Percentiles rank a stretch among this genome's conserved stretches.
Evolutionary conservation across 768 basidiomycete genomes (phyloP).

Genomic region (Boletales sp.): DNA sequence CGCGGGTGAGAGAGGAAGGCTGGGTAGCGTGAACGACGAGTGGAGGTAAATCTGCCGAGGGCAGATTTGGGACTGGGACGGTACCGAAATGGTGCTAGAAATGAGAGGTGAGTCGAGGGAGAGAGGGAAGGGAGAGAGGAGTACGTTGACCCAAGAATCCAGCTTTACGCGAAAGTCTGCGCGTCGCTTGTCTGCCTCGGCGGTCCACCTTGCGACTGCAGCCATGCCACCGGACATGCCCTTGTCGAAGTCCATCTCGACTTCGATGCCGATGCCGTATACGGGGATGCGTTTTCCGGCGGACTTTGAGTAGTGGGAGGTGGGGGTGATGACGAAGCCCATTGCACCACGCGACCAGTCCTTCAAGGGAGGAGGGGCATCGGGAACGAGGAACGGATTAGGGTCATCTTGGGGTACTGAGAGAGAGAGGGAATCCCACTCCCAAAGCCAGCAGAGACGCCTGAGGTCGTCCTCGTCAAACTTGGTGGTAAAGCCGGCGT

Average conservation of each 20-base stretch:
- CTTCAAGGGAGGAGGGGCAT: conserved; percentile 36
- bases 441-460: conserved; percentile 85
- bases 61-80: conserved; percentile 51
- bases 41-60: conserved; percentile 62
- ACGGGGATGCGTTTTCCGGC: conserved; percentile 68
- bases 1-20: conserved; percentile 65
- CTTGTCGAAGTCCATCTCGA: conserved; percentile 81
- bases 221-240: conserved; percentile 82
- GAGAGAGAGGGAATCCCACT: conserved; percentile 65
- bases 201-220: conserved; percentile 85
- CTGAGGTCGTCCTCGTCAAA: conserved; percentile 68
- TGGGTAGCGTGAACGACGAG: conserved; percentile 46
- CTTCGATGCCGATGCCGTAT: conserved; percentile 85
- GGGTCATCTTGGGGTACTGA: conserved; percentile 46
- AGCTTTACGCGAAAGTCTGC: conserved; percentile 57
- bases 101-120: conserved; percentile 9
- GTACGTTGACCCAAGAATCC: conserved; percentile 60
- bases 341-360: conserved; percentile 81
- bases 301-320: conserved; percentile 67
- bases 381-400: conserved; percentile 66
- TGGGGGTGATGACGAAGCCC: conserved; percentile 71
- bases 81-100: conserved; percentile 49
- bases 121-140: not conserved
- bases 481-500: conserved; percentile 60
- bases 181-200: conserved; percentile 59